A percentile compares a stretch with the other conserved stretches of the same genome.
Conservation (phyloP, 2,329 filamentous ascomycete genomes). For the Ophiocordyceps camponoti-floridani region DNA sequence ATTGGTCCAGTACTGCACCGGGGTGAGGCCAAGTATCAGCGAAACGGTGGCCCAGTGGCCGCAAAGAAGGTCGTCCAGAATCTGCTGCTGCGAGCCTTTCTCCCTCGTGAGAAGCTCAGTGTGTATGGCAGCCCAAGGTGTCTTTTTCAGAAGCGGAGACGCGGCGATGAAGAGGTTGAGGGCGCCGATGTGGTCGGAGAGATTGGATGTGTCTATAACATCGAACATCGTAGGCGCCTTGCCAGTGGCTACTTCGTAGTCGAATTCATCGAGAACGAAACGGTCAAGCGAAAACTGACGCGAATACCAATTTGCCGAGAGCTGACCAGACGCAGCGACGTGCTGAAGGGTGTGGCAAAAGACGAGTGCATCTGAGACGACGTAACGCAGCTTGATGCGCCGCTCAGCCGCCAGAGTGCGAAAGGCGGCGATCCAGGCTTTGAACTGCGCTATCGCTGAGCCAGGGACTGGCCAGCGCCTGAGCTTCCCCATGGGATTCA, state of each 20-base stretch:
- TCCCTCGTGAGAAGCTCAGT: slow-evolving; percentile 25
- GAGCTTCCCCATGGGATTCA: slow-evolving; percentile 8
- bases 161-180: slow-evolving; percentile 22
- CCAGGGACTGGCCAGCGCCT: slow-evolving; percentile 9
- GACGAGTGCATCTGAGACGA: slow-evolving; percentile 27
- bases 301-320: slow-evolving; percentile 22
- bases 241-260: slow-evolving; percentile 16
- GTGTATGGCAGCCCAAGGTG: slow-evolving; percentile 26
- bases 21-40: slow-evolving; percentile 29
- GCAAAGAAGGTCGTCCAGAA: slow-evolving; percentile 23
- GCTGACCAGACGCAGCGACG: slow-evolving; percentile 9
- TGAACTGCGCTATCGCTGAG: slow-evolving; percentile 26
- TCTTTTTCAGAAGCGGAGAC: slow-evolving; percentile 24
- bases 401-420: slow-evolving; percentile 7
- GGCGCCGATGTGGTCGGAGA: slow-evolving; percentile 20
- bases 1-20: slow-evolving; percentile 32
- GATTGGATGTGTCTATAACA: slow-evolving; percentile 34
- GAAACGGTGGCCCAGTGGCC: slow-evolving; percentile 27
- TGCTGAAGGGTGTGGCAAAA: slow-evolving; percentile 34
- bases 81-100: slow-evolving; percentile 7
- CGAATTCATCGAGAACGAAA: slow-evolving; percentile 21
- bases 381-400: slow-evolving; percentile 24
- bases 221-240: slow-evolving; percentile 27
- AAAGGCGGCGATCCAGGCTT: slow-evolving; percentile 25
- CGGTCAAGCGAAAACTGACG: slow-evolving; percentile 18